These are phyloP conservation scores for Hericium erinaceus DNA, from an alignment of 768 basidiomycete species.

Conservation along the genomic window DNA sequence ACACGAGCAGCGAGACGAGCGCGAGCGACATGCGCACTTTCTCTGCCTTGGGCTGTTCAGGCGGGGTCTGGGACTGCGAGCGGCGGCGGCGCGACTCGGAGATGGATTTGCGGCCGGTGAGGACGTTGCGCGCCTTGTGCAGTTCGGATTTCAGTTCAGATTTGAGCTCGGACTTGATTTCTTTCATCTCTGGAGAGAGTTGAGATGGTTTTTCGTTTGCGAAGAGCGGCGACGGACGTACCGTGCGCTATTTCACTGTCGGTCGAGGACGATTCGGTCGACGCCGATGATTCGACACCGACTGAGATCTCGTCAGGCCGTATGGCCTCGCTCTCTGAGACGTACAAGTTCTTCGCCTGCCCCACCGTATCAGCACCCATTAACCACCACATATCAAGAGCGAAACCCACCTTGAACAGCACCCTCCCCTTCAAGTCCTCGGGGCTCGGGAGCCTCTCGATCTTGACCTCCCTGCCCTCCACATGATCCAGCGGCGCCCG, in stretches of 20 bases:
- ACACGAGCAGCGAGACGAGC: conserved; percentile 72
- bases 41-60: conserved; percentile 12
- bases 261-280: conserved; percentile 26
- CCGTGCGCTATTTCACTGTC: conserved; percentile 16
- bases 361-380: background rate
- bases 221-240: background rate
- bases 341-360: conserved; percentile 72
- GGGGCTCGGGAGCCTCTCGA: conserved; percentile 71
- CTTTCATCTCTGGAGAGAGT: conserved; percentile 8
- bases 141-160: conserved; percentile 32
- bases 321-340: conserved; percentile 31
- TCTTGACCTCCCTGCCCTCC: conserved; percentile 19
- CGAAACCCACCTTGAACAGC: conserved; percentile 62
- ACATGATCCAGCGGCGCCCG: conserved; percentile 37
- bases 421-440: conserved; percentile 70
- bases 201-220: background rate
- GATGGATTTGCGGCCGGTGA: conserved; percentile 16
- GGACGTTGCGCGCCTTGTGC: conserved; percentile 30
- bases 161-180: conserved; percentile 16
- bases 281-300: conserved; percentile 35
- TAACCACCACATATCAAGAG: background rate
- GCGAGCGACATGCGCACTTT: conserved; percentile 68
- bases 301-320: conserved; percentile 25
- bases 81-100: background rate
- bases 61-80: conserved; percentile 5